Conservation (phyloP, 768 basidiomycete species). For the Lactifluus piperatus region DNA sequence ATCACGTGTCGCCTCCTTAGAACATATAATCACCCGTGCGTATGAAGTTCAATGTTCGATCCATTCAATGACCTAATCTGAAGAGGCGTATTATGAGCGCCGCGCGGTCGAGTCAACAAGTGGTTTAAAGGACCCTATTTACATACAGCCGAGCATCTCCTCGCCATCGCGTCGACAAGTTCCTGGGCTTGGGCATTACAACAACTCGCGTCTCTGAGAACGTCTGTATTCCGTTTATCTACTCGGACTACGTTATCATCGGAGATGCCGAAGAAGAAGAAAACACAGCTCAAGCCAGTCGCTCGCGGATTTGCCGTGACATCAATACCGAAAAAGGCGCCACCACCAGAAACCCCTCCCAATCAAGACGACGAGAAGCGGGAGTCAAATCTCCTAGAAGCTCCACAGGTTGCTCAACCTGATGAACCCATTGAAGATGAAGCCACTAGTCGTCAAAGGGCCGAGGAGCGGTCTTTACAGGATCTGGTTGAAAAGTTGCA, state of each 20-base stretch:
- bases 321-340: slow-evolving; percentile 70
- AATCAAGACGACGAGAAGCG: slow-evolving; percentile 15
- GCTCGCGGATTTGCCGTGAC: slow-evolving; percentile 74
- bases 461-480: slow-evolving; percentile 55
- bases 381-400: not conserved
- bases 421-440: slow-evolving; percentile 11
- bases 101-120: not conserved
- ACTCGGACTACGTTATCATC: not conserved
- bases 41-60: not conserved
- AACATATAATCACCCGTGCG: slow-evolving; percentile 20
- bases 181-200: not conserved
- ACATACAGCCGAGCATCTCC: not conserved
- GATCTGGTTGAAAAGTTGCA: slow-evolving; percentile 71
- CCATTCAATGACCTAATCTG: not conserved
- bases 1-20: slow-evolving; percentile 20
- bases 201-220: not conserved
- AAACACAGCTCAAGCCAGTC: slow-evolving; percentile 67
- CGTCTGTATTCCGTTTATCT: slow-evolving; percentile 7
- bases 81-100: not conserved
- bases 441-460: slow-evolving; percentile 31
- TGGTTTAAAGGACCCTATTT: too few relatives aligned
- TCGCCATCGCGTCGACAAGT: not conserved
- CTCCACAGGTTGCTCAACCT: not conserved
- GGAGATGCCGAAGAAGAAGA: slow-evolving; percentile 78
- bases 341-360: slow-evolving; percentile 27